Base-by-base conservation (phyloP, 768 basidiomycete species). In the Serendipita indica region DNA sequence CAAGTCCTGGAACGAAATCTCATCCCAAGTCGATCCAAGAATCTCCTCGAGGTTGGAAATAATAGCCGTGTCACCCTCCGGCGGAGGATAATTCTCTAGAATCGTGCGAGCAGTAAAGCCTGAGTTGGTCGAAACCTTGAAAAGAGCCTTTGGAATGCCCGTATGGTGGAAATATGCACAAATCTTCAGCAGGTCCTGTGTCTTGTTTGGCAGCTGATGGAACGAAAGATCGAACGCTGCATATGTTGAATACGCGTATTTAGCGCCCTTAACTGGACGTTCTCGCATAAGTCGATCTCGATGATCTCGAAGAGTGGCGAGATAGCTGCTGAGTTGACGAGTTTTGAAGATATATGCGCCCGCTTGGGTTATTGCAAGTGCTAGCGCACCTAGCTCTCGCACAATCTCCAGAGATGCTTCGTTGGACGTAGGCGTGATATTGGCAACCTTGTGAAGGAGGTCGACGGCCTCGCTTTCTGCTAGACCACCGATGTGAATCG, bases 161-260 rank as follows among this genome's bases (percentile, higher is more conserved):
- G 49, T 25, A 28, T 54, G 32, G 25, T 54, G 49, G 10, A 33
- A 27, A 30, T 25, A 33, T 10, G 32, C 32, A 10, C 49, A 27
- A 30, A 54, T 54, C n/a, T 43, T 43, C 41, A 43, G 18, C 41
- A 43, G 7, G 7, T 43, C 41, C 27, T 43, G 41, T n/a, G 41
- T 25, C 5, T 43, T 43, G 18, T 6, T 43, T 25, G 41, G 41
- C n/a, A 43, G n/a, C 41, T 7, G 41, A 7, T 25, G 16, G 30
- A 54, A 54, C n/a, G 49, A 54, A 16, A 33, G 25, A 33, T 54
- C 49, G 49, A 54, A 54, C 10, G 49, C 49, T 7, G 49, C 22
- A 54, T 54, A 54, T 10, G 49, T 54, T 28, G 49, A 54, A 7
- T 16, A 4, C n/a, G 22, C 49, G 49, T 33, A 54, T 10, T 28